phyloP scores from a whole-genome alignment of 345 rosid species.

The Gossypioides kirkii region DNA sequence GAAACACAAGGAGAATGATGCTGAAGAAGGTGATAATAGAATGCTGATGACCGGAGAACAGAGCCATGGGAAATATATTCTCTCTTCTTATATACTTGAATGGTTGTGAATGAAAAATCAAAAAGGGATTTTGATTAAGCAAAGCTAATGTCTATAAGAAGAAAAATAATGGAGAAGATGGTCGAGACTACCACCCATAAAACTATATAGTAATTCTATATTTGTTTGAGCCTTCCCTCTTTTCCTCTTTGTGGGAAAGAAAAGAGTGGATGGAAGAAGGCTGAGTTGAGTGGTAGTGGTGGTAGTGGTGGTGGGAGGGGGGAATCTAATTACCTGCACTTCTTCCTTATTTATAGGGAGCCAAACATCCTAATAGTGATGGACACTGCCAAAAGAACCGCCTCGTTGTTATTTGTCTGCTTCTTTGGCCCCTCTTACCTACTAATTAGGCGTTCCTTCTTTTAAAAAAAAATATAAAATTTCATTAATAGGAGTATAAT shows the following conservation, averaged over 20 bases:
- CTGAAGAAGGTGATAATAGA: background rate
- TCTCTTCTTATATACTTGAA: background rate
- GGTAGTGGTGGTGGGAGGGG: no score
- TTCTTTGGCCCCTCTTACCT: conserved; percentile 2
- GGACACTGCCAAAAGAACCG: background rate
- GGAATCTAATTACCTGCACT: conserved; percentile 20
- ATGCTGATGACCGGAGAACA: background rate
- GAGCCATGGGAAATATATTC: conserved; percentile 19
- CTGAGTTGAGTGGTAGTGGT: background rate
- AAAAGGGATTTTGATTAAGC: background rate
- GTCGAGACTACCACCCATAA: conserved; percentile 11
- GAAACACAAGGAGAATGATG: conserved; percentile 21
- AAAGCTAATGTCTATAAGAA: conserved; percentile 1
- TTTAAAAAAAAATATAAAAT: background rate
- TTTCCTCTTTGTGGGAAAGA: background rate
- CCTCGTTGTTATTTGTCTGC: background rate
- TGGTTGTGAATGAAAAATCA: background rate
- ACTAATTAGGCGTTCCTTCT: background rate
- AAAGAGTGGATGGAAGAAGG: conserved; percentile 13
- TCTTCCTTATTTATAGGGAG: conserved; percentile 20
- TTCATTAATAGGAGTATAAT: background rate
- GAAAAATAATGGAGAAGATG: background rate
- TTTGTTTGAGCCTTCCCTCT: background rate
- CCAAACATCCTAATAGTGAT: background rate
- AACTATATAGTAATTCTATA: background rate